These are phyloP conservation scores for Sedum album DNA, from an alignment of 164 flowering plant genomes.

Conservation along the genomic window DNA sequence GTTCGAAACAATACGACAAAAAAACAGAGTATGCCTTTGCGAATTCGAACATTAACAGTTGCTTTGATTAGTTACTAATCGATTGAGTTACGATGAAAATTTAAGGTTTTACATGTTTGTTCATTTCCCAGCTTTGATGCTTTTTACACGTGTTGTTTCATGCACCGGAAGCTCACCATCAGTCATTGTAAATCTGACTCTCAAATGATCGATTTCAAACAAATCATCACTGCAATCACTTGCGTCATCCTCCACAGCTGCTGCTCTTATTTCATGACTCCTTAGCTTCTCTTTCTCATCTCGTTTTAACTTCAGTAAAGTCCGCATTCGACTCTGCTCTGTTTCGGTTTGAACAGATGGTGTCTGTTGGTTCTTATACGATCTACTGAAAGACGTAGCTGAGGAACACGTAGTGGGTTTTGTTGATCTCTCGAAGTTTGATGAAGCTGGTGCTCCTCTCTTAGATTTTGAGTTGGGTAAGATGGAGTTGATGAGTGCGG, in stretches of 20 bases:
- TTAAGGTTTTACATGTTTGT: no score
- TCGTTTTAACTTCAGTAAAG: neutral
- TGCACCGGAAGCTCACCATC: constrained; percentile 25
- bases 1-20: no score
- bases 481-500: constrained; percentile 40
- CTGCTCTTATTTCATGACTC: neutral
- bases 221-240: constrained; percentile 5
- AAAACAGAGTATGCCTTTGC: neutral
- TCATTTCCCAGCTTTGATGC: neutral
- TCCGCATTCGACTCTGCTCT: neutral
- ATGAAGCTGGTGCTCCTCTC: constrained; percentile 14
- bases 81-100: no score
- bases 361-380: constrained; percentile 37
- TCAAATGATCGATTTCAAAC: constrained; percentile 18
- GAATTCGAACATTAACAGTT: no score
- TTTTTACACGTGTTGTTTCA: neutral
- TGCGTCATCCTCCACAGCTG: constrained; percentile 22
- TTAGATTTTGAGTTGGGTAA: constrained; percentile 30
- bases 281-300: neutral
- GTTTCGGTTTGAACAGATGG: constrained; percentile 11
- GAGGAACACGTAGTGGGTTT: constrained; percentile 26
- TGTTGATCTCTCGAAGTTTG: constrained; percentile 15
- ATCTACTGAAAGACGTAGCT: constrained; percentile 34
- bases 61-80: no score
- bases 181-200: constrained; percentile 10